A percentile compares a stretch with the other conserved stretches of the same genome.
These are phyloP conservation scores for Thermochaetoides thermophila DNA, from an alignment of 495 filamentous ascomycete genomes.

Conservation along the genomic window DNA sequence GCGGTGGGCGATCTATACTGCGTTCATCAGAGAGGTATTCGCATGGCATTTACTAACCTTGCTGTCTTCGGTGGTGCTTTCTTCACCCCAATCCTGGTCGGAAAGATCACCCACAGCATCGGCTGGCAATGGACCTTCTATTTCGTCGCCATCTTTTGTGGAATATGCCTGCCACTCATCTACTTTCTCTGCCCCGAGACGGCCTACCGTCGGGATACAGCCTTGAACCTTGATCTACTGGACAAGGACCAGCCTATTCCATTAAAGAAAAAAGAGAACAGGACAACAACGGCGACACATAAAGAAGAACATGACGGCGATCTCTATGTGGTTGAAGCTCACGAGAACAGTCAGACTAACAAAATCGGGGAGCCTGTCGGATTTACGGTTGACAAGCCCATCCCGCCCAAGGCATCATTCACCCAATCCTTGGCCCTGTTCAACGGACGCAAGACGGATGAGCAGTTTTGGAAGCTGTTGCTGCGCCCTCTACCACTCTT, in stretches of 20 bases:
- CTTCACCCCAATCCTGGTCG: constrained; percentile 77
- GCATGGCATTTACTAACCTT: constrained; percentile 84
- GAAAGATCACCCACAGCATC: constrained; percentile 63
- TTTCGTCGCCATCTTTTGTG: constrained; percentile 57
- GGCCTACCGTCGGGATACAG: constrained; percentile 49
- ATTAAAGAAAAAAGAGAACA: neutral
- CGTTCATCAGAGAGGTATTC: constrained; percentile 64
- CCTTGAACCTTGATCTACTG: constrained; percentile 45
- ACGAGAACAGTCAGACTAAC: neutral
- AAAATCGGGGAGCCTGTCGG: neutral
- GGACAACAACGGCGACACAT: neutral
- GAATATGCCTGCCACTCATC: constrained; percentile 44
- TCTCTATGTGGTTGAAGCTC: neutral
- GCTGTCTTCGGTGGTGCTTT: constrained; percentile 85
- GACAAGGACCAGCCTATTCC: constrained; percentile 4
- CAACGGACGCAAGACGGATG: constrained; percentile 61
- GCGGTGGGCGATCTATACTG: constrained; percentile 65
- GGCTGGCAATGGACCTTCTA: constrained; percentile 73
- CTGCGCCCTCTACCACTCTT: constrained; percentile 49
- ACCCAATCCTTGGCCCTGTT: constrained; percentile 49
- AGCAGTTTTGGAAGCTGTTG: constrained; percentile 46
- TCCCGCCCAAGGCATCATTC: constrained; percentile 34
- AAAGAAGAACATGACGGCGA: too few relatives aligned
- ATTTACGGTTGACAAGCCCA: neutral
- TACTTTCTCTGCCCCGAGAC: constrained; percentile 80